Evolutionary conservation across 23 red algal species (phyloP).

Genomic region (Cyanidium caldarium): DNA sequence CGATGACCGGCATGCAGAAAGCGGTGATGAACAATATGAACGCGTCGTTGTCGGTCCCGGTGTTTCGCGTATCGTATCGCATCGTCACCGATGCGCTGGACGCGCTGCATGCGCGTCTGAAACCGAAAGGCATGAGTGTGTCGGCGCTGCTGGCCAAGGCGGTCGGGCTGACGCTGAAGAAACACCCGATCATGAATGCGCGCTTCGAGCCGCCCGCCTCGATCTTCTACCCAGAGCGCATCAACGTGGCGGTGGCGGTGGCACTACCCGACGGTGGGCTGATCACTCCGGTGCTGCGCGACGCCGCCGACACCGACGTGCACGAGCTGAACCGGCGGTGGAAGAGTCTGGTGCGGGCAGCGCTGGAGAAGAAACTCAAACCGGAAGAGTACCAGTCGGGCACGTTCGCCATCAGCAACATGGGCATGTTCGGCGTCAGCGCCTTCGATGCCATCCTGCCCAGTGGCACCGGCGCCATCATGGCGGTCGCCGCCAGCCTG

Average conservation of each 20-base stretch:
- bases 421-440: constrained; percentile 96
- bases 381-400: constrained; percentile 67
- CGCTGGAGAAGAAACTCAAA: constrained; percentile 59
- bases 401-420: constrained; percentile 78
- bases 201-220: constrained; percentile 31
- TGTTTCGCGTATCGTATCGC: constrained; percentile 71
- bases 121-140: constrained; percentile 85
- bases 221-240: constrained; percentile 46
- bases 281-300: constrained; percentile 69
- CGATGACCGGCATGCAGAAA: constrained; percentile 89
- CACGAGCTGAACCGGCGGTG: constrained; percentile 64
- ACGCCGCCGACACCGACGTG: constrained; percentile 63
- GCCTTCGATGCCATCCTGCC: constrained; percentile 89
- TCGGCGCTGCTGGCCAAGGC: constrained; percentile 89
- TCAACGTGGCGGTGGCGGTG: constrained; percentile 94
- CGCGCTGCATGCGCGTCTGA: constrained; percentile 68
- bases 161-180: constrained; percentile 31
- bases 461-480: constrained; percentile 57
- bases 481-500: constrained; percentile 61
- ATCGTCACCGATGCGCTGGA: constrained; percentile 79
- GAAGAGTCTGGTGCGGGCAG: constrained; percentile 67
- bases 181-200: constrained; percentile 94
- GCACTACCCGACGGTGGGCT: constrained; percentile 69
- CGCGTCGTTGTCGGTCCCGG: constrained; percentile 53
- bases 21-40: constrained; percentile 94